A percentile compares a stretch with the other conserved stretches of the same genome.
Conservation (phyloP, 768 basidiomycete species). For the Rhizopogon vinicolor region DNA sequence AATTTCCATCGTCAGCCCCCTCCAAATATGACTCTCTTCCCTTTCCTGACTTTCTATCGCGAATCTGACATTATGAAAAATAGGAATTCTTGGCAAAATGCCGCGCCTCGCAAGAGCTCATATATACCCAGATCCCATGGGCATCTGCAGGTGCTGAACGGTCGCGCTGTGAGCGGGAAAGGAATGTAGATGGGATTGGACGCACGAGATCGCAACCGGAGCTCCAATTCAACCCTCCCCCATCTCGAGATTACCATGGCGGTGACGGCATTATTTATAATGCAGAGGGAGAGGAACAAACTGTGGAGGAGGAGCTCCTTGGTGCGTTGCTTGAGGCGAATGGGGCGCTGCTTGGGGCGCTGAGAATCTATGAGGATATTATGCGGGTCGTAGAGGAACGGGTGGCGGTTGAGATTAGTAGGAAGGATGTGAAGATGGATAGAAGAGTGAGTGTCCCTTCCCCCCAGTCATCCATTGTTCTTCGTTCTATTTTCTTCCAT, state of each 20-base stretch:
- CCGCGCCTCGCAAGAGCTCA: constrained; percentile 75
- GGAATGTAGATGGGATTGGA: constrained; percentile 15
- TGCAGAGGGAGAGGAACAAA: constrained; percentile 38
- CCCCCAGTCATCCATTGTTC: too few species aligned
- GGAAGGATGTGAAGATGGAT: constrained; percentile 62
- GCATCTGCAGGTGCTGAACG: constrained; percentile 78
- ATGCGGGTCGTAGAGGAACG: constrained; percentile 57
- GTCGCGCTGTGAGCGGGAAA: constrained; percentile 39
- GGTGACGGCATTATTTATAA: constrained; percentile 14
- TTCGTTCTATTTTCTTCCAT: not conserved
- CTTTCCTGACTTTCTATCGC: not conserved
- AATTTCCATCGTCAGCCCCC: not conserved
- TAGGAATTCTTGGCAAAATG: constrained; percentile 86
- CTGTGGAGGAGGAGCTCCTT: constrained; percentile 72
- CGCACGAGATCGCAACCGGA: constrained; percentile 12
- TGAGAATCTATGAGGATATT: constrained; percentile 76
- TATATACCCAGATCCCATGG: constrained; percentile 88
- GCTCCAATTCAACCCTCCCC: not conserved
- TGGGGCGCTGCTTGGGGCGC: constrained; percentile 59
- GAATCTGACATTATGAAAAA: not conserved
- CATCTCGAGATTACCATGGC: constrained; percentile 9
- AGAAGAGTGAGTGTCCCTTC: constrained; percentile 45
- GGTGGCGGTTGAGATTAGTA: constrained; percentile 61
- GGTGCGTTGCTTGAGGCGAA: constrained; percentile 72
- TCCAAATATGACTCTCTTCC: not conserved